Conservation (phyloP, 148 eudicot genomes). For the Polygonum aviculare region DNA sequence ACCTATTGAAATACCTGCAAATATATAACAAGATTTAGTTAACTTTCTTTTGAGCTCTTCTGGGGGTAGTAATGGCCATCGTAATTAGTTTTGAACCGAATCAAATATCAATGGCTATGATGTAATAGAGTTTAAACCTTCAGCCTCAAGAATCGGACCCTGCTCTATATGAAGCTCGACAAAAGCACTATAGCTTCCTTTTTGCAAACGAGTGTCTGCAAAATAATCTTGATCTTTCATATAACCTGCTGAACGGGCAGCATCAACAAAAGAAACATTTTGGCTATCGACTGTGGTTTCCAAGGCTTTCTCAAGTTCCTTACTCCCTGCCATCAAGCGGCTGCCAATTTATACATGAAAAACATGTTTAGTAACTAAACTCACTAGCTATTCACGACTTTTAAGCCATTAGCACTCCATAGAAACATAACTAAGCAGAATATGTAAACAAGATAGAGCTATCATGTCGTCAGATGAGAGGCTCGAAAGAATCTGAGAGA, state of each 20-base stretch:
- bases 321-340: slow-evolving; percentile 86
- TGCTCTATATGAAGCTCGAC: slow-evolving; percentile 96
- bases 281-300: slow-evolving; percentile 61
- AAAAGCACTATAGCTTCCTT: slow-evolving; percentile 69
- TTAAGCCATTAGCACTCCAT: neutral
- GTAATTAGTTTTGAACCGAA: neutral
- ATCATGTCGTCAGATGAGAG: neutral
- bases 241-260: slow-evolving; percentile 81
- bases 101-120: neutral
- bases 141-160: slow-evolving; percentile 88
- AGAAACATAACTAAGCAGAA: neutral
- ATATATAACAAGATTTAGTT: neutral
- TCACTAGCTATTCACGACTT: neutral
- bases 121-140: slow-evolving; percentile 36
- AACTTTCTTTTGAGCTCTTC: neutral
- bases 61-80: neutral
- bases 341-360: slow-evolving; percentile 25
- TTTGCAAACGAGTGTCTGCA: slow-evolving; percentile 42
- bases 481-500: neutral
- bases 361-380: neutral
- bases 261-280: slow-evolving; percentile 66
- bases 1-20: slow-evolving; percentile 66
- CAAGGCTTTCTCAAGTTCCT: slow-evolving; percentile 54
- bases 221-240: slow-evolving; percentile 41
- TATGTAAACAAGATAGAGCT: neutral